phyloP scores from a whole-genome alignment of 306 rosid genomes.

The Oxytropis ochrocephala region DNA sequence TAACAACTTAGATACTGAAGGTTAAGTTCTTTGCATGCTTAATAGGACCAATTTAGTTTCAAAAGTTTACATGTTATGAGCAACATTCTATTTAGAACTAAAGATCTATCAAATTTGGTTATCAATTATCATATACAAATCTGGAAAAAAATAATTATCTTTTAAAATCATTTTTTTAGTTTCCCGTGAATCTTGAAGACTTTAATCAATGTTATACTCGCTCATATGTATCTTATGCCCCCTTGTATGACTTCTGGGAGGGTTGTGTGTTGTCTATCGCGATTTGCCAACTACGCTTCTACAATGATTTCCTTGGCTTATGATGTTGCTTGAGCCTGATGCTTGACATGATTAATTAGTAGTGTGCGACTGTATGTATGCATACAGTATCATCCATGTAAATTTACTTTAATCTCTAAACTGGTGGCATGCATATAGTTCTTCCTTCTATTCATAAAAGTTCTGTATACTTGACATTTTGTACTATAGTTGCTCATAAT shows the following conservation, averaged over 20 bases:
- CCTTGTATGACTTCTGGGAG: slow-evolving; percentile 1
- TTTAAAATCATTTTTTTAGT: slow-evolving; percentile 1
- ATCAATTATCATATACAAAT: not conserved
- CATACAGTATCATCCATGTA: not conserved
- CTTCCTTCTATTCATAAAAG: not conserved
- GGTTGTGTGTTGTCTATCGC: not conserved
- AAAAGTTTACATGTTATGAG: not conserved
- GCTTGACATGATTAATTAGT: not conserved
- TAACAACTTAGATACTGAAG: not conserved
- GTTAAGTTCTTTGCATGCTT: not conserved
- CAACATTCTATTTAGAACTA: not conserved
- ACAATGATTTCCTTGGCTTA: not conserved
- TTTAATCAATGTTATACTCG: not conserved
- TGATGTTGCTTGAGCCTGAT: slow-evolving; percentile 6
- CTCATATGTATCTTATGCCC: not conserved
- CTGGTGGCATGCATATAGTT: not conserved
- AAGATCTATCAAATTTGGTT: not conserved
- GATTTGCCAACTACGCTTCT: slow-evolving; percentile 16
- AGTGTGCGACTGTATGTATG: not conserved
- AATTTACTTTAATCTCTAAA: not conserved
- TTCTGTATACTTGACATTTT: not conserved
- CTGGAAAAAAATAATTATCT: not conserved
- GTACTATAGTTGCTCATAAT: not conserved
- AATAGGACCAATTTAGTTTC: not conserved
- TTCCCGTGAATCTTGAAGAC: not conserved